These are phyloP conservation scores for Tolypocladium paradoxum DNA, from an alignment of 2,329 filamentous ascomycete genomes.

Conservation along the genomic window DNA sequence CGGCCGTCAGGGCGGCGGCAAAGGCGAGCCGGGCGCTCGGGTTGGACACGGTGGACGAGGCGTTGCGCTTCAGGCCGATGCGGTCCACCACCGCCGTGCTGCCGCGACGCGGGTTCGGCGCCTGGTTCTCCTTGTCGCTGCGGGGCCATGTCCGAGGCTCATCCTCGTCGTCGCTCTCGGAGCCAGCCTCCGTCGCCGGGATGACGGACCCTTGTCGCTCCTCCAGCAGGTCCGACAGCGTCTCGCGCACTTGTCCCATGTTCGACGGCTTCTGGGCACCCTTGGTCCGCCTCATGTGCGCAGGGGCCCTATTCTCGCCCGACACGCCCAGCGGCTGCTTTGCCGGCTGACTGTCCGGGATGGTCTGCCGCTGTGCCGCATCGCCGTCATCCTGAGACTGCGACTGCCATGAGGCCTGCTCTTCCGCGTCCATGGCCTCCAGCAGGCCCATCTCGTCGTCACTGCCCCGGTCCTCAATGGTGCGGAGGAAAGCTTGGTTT, in stretches of 20 bases:
- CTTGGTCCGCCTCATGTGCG: constrained; percentile 52
- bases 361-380: constrained; percentile 19
- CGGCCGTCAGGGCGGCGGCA: constrained; percentile 27
- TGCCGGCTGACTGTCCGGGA: constrained; percentile 43
- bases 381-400: constrained; percentile 18
- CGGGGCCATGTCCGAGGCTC: constrained; percentile 13
- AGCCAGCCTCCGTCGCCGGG: constrained; percentile 27
- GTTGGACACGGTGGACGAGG: constrained; percentile 25
- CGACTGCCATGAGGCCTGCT: constrained; percentile 24
- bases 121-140: constrained; percentile 41
- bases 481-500: constrained; percentile 79
- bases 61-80: constrained; percentile 54
- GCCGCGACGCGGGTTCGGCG: constrained; percentile 23
- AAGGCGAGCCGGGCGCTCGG: constrained; percentile 44
- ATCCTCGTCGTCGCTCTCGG: constrained; percentile 30
- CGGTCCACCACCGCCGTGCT: constrained; percentile 55
- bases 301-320: constrained; percentile 39
- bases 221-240: constrained; percentile 74
- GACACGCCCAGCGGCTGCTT: constrained; percentile 23
- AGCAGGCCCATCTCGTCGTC: constrained; percentile 72
- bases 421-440: constrained; percentile 30
- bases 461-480: constrained; percentile 71
- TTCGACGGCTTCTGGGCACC: constrained; percentile 58
- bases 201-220: constrained; percentile 44
- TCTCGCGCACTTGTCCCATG: constrained; percentile 71